Evolutionary conservation across 768 basidiomycete species (phyloP), one percentile per base, ranked within the genome.

Genomic region (Albatrellus ellisii): DNA sequence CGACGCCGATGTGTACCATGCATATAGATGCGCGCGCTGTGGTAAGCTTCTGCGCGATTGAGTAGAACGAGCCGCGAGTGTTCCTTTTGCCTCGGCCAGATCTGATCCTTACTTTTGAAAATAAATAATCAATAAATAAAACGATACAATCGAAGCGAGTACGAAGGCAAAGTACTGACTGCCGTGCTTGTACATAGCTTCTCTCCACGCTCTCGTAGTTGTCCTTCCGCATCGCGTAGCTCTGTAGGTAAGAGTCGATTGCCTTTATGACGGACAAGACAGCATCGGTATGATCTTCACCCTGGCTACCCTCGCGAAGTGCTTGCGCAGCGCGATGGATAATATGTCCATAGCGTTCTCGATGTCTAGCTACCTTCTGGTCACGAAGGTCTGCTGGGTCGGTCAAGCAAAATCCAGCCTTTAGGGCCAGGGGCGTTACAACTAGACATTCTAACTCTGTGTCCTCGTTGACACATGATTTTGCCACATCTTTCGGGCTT

Each of bases 261-360:
- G 77, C 79, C 35, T 75, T 76, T 18, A 77, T 71, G 14, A 87
- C 72, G 27, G 67, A 66, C 26, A 86, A 70, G 25, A 94, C 75
- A 4, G 86, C 82, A 56, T 98, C 92, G 33, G 87, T 82, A 47
- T 87, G 83, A 55, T 89, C 85, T 57, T 88, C 86, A 26, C 72
- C 75, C 33, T 70, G 72, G 10, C 67, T 71, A 32, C 72, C 69
- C 51, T 72, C 68, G 27, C 75, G 73, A 28, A 90, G 62, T 12
- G 74, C 66, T 17, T 62, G 64, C 2, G 88, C 77, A 2, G 87
- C 88, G 25, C 62, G 61, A 46, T 83, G 75, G 27, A 86, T 59
- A 9, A 86, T 61, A 26, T 72, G 59, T 3, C 85, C 89, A 49
- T 83, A 83, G 12, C 76, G 70, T 20, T 61, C 54, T 25, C 82